These are phyloP conservation scores for Oryza brachyantha DNA, from an alignment of 176 grass and related monocot genomes.

Conservation along the genomic window DNA sequence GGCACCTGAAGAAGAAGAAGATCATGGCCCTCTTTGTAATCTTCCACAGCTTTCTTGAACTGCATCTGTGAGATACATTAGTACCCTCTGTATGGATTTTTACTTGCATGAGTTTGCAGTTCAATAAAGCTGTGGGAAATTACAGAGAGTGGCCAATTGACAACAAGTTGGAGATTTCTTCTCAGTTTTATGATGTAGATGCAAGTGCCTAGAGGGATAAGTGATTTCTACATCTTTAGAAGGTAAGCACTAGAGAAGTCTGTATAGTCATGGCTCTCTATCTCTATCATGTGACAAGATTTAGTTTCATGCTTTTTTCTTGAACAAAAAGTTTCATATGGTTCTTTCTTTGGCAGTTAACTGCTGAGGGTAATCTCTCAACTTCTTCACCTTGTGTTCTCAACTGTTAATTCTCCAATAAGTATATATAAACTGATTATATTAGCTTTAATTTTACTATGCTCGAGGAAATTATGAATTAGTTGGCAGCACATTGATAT, in stretches of 20 bases:
- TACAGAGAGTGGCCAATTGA: conserved; percentile 55
- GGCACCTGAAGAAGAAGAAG: background rate
- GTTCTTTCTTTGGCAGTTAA: background rate
- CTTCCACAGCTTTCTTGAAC: conserved; percentile 99
- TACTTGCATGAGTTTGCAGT: conserved; percentile 40
- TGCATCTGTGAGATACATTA: conserved; percentile 39
- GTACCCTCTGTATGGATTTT: conserved; percentile 3
- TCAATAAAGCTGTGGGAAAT: conserved; percentile 99
- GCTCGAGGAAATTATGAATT: background rate
- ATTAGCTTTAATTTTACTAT: background rate
- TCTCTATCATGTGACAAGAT: background rate
- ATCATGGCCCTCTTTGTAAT: conserved; percentile 88
- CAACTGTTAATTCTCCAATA: background rate
- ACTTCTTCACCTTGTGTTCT: background rate
- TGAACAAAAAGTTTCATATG: background rate
- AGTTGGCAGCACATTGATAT: background rate
- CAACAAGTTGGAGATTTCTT: background rate
- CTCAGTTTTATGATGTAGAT: conserved; percentile 1
- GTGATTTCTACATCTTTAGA: background rate
- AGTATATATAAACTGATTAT: background rate
- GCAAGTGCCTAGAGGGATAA: background rate
- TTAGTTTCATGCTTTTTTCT: background rate
- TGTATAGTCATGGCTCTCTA: background rate
- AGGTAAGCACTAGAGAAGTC: background rate
- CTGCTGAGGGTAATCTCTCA: background rate